Base-by-base conservation (phyloP, 1,284 basidiomycete species). In the Hortiboletus rubellus region DNA sequence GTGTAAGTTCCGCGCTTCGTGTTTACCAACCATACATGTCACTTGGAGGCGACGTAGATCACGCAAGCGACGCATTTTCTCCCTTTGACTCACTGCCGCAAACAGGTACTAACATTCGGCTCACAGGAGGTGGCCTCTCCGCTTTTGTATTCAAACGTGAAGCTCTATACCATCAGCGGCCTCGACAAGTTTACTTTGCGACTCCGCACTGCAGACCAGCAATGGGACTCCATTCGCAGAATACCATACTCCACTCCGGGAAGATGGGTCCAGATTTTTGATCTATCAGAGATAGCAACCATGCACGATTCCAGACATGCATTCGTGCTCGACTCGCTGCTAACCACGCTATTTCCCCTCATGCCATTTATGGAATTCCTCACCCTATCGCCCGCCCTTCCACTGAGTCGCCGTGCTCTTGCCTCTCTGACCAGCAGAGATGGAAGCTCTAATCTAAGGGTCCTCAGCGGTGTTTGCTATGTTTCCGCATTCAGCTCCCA, bases 181-280 rank as follows among this genome's bases (percentile, higher is more conserved):
- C 75, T 94, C 33, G 77, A 82, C 54, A 77, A 75, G 46, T 86
- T 94, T 59, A 77, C 83, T 10, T 61, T 74, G 27, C 78, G 77
- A 27, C 77, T 94, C 5, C 73, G 79, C 56, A 63, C 67, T 22
- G 86, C 87, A 18, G 92, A 95, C 62, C 79, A 84, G 64, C 83
- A 82, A 66, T 94, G 92, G 92, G 91, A 92, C 64, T 90, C 91
- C 54, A 85, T 94, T 58, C 83, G 90, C 52, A 81, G 91, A 44
- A 92, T 92, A 65, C 89, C 89, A 0, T 89, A 88, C 68, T 93
- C 91, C 2, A 80, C 86, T 0, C 92, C 92, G 1, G 92, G 92
- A 30, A 82, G 92, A 66, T 94, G 91, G 88, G 83, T 94, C 5
- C 87, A 86, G 52, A 72, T 72, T 7, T 77, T 95, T 27, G 86